Percentiles rank a stretch among this genome's conserved stretches.
These are phyloP conservation scores for Termitomyces titanicus DNA, from an alignment of 768 basidiomycete species.

Conservation along the genomic window DNA sequence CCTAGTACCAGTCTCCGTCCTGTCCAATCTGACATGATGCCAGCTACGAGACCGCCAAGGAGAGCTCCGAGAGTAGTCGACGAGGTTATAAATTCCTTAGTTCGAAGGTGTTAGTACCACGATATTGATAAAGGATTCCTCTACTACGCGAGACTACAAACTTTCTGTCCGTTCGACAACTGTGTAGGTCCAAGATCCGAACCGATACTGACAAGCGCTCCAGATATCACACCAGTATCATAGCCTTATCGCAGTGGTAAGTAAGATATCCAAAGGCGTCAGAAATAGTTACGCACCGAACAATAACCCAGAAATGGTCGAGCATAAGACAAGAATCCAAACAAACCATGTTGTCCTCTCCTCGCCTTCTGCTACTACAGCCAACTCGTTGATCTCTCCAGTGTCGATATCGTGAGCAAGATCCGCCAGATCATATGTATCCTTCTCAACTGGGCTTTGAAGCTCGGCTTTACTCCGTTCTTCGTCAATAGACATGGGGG, in stretches of 20 bases:
- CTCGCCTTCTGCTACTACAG: constrained; percentile 61
- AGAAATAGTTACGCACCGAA: constrained; percentile 49
- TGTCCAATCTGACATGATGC: constrained; percentile 66
- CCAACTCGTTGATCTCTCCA: constrained; percentile 57
- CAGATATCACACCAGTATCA: constrained; percentile 79
- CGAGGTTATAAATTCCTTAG: constrained; percentile 76
- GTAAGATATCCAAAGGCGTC: neutral
- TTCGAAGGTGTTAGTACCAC: neutral
- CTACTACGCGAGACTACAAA: constrained; percentile 14
- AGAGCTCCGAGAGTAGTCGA: constrained; percentile 77
- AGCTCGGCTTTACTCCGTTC: neutral
- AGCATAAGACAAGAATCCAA: constrained; percentile 71
- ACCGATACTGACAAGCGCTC: constrained; percentile 73
- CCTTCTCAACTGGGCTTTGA: constrained; percentile 3
- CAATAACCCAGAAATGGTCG: constrained; percentile 72
- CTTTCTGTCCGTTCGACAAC: constrained; percentile 65
- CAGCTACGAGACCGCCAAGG: constrained; percentile 68
- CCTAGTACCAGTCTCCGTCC: constrained; percentile 64
- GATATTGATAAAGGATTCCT: too few species aligned
- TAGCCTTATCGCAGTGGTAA: constrained; percentile 45
- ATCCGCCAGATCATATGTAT: constrained; percentile 12
- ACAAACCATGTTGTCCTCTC: constrained; percentile 70
- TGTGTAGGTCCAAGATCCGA: constrained; percentile 56
- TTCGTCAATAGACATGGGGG: neutral
- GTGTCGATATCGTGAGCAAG: constrained; percentile 26